Evolutionary conservation across 2,329 filamentous ascomycete species (phyloP).

Genomic region (Cordyceps cicadae): DNA sequence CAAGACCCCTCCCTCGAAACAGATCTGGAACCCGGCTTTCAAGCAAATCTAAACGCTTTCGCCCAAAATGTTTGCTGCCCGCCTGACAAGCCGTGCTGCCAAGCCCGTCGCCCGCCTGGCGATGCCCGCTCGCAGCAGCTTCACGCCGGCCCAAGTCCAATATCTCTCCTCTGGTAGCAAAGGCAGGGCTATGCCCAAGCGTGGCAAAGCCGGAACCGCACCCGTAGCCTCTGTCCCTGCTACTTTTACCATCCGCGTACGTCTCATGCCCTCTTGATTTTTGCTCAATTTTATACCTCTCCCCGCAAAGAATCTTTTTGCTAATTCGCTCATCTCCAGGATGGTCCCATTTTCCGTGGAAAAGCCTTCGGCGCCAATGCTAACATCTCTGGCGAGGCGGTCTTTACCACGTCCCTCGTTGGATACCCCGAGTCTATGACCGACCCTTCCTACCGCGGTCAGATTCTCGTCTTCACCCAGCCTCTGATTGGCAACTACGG

Average conservation of each 20-base stretch:
- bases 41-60: conserved; percentile 12
- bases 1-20: conserved; percentile 12
- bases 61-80: conserved; percentile 51
- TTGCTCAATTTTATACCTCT: neutral
- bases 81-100: conserved; percentile 43
- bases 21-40: conserved; percentile 12
- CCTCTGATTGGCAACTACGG: conserved; percentile 98
- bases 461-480: conserved; percentile 97
- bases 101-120: conserved; percentile 43
- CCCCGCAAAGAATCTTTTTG: neutral
- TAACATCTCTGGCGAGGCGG: conserved; percentile 95
- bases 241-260: conserved; percentile 86
- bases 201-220: conserved; percentile 49
- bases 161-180: conserved; percentile 46
- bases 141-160: conserved; percentile 30
- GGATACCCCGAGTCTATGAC: conserved; percentile 96
- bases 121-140: conserved; percentile 31
- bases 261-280: conserved; percentile 21
- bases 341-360: conserved; percentile 92
- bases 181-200: conserved; percentile 57
- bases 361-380: conserved; percentile 93
- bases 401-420: conserved; percentile 96
- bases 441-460: conserved; percentile 80
- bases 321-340: conserved; percentile 38
- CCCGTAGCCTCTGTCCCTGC: conserved; percentile 54